phyloP scores from a whole-genome alignment of 2,329 filamentous ascomycete genomes.

The Curvularia verruculosa region DNA sequence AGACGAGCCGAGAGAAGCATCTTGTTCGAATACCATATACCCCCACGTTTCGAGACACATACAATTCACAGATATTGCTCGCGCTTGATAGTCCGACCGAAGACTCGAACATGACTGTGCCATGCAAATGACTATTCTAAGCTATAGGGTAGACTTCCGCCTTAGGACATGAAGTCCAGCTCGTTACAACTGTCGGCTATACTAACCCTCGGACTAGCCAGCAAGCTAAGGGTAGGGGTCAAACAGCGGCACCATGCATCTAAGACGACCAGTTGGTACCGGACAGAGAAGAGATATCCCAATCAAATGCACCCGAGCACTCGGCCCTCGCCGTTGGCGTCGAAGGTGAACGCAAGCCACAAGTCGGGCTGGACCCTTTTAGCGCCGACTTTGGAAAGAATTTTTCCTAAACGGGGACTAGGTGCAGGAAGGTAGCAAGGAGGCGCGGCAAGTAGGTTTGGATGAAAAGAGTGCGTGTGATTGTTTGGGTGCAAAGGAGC shows the following conservation, averaged over 20 bases:
- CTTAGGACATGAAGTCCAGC: neutral
- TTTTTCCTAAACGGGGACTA: neutral
- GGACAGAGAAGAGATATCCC: neutral
- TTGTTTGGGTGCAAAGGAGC: neutral
- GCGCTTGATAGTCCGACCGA: neutral
- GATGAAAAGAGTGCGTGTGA: neutral
- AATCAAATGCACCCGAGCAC: slow-evolving; percentile 9
- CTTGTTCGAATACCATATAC: slow-evolving; percentile 12
- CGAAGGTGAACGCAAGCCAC: slow-evolving; percentile 36
- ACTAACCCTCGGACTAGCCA: neutral
- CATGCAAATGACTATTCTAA: neutral
- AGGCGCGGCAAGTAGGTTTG: neutral
- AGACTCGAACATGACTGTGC: neutral
- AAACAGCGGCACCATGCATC: neutral
- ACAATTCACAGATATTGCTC: neutral
- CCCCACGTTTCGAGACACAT: slow-evolving; percentile 6
- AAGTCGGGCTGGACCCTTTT: slow-evolving; percentile 31
- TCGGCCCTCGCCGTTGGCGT: slow-evolving; percentile 26
- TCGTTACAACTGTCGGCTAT: neutral
- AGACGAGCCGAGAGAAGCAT: slow-evolving; percentile 1
- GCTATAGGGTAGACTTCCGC: neutral
- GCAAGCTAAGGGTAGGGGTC: neutral
- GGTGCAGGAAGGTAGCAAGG: neutral
- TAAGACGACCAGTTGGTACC: neutral
- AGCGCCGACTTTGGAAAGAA: slow-evolving; percentile 9